These are phyloP conservation scores for Fusarium brachygibbosum DNA, from an alignment of 2,329 filamentous ascomycete genomes.

Conservation along the genomic window DNA sequence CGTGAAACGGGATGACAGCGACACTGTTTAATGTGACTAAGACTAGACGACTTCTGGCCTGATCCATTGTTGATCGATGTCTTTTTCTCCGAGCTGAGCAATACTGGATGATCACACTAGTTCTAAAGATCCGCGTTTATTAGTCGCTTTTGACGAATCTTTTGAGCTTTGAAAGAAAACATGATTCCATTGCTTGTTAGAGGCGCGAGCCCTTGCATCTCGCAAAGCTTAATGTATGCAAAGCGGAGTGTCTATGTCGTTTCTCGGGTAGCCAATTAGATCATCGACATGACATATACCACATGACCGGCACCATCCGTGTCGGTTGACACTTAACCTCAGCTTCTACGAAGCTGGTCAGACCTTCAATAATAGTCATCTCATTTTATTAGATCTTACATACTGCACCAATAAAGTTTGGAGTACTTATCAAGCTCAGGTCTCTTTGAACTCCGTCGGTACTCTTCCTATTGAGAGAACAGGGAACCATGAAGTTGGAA, in stretches of 20 bases:
- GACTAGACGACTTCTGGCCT: background rate
- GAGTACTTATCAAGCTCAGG: too few species aligned
- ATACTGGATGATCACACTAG: too few species aligned
- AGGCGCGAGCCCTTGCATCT: background rate
- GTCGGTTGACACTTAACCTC: background rate
- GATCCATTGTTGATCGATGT: too few species aligned
- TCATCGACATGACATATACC: background rate
- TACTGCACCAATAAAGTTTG: too few species aligned
- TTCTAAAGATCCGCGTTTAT: too few species aligned
- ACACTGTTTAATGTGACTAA: background rate
- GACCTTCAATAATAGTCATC: background rate
- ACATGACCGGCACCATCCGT: background rate
- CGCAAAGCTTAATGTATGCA: background rate
- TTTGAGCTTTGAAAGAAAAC: too few species aligned
- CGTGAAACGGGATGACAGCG: background rate
- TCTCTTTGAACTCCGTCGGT: fast-evolving
- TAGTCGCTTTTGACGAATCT: too few species aligned
- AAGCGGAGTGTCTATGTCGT: background rate
- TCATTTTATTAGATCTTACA: background rate
- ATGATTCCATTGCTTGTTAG: too few species aligned
- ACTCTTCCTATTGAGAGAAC: fast-evolving
- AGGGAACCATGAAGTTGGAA: background rate
- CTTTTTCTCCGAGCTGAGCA: too few species aligned
- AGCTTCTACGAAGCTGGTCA: background rate
- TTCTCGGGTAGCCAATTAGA: background rate